Conservation (phyloP, 2,329 filamentous ascomycete species). For the Dactylellina leptospora region DNA sequence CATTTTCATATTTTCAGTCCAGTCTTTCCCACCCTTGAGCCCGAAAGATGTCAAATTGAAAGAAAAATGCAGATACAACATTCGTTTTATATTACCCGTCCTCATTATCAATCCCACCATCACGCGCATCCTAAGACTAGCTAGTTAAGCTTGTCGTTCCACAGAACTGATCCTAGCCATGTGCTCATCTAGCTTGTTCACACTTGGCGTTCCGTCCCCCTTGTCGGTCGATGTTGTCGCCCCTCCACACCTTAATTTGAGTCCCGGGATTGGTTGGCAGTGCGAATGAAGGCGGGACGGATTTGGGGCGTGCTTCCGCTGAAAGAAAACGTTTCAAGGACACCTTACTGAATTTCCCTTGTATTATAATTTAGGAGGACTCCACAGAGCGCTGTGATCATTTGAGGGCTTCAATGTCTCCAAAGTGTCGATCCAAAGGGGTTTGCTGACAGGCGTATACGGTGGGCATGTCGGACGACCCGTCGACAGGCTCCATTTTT, state of each 20-base stretch:
- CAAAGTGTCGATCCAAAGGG: slow-evolving; percentile 11
- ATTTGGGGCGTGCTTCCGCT: slow-evolving; percentile 10
- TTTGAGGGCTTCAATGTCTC: neutral
- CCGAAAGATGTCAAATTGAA: neutral
- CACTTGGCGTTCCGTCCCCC: slow-evolving; percentile 6
- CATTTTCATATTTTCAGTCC: neutral
- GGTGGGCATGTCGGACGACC: neutral
- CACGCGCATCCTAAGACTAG: neutral
- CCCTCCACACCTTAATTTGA: slow-evolving; percentile 50
- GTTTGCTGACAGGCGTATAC: slow-evolving; percentile 4
- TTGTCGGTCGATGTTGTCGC: slow-evolving; percentile 20
- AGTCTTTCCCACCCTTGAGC: neutral
- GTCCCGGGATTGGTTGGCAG: slow-evolving; percentile 19
- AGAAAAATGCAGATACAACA: neutral
- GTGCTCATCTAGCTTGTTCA: neutral
- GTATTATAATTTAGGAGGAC: neutral
- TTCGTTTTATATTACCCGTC: slow-evolving; percentile 23
- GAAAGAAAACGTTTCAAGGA: slow-evolving; percentile 22
- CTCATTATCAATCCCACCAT: slow-evolving; percentile 1
- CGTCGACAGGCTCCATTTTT: neutral
- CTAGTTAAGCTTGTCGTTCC: neutral
- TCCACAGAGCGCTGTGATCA: neutral
- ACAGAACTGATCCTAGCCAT: neutral
- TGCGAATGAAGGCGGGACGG: slow-evolving; percentile 3
- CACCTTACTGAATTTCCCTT: neutral